Evolutionary conservation across 306 rosid genomes (phyloP).

Genomic region (Quercus engelmannii): DNA sequence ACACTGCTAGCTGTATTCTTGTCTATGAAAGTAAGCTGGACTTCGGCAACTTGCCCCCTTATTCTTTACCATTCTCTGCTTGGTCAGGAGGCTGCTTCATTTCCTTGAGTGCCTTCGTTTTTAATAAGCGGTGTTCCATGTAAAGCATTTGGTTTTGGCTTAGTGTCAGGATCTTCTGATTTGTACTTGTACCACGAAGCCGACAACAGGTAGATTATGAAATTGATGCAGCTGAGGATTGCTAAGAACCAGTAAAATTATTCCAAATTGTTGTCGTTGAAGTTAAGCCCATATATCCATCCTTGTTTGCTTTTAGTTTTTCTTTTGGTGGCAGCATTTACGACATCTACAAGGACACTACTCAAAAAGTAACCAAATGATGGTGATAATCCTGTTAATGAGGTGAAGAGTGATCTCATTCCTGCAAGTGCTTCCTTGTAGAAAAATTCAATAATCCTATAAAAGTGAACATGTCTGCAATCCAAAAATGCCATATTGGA

Average conservation of each 20-base stretch:
- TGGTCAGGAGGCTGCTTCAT: constrained; percentile 41
- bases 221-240: constrained; percentile 61
- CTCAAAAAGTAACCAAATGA: constrained; percentile 76
- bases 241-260: constrained; percentile 83
- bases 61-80: constrained; percentile 30
- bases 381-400: constrained; percentile 63
- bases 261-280: constrained; percentile 54
- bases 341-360: constrained; percentile 47
- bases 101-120: constrained; percentile 22
- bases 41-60: constrained; percentile 19
- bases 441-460: constrained; percentile 72
- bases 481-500: constrained; percentile 78
- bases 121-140: constrained; percentile 3
- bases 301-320: constrained; percentile 56
- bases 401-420: constrained; percentile 78
- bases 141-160: constrained; percentile 14
- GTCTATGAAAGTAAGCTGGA: background rate
- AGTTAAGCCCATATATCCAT: constrained; percentile 57
- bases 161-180: constrained; percentile 30
- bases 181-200: constrained; percentile 72
- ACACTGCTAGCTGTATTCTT: background rate
- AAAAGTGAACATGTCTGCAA: constrained; percentile 86
- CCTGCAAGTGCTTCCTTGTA: constrained; percentile 69
- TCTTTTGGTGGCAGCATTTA: constrained; percentile 52
- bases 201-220: constrained; percentile 61